Conservation (phyloP, 2,329 filamentous ascomycete species). For the Dactylellina cionopaga region DNA sequence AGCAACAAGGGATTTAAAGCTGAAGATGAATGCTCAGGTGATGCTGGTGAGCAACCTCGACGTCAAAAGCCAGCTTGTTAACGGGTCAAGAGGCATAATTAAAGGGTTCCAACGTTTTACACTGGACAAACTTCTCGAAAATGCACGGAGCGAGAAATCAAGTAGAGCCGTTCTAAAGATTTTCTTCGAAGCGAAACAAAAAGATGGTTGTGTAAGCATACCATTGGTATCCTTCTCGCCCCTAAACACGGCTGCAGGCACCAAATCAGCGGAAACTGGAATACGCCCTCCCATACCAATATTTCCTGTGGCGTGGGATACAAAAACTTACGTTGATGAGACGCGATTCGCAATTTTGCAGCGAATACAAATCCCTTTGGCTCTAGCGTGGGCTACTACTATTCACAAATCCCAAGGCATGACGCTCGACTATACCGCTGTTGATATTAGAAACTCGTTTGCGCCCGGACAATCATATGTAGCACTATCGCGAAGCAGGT, state of each 20-base stretch:
- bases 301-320: slow-evolving; percentile 43
- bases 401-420: slow-evolving; percentile 73
- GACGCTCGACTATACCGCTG: slow-evolving; percentile 69
- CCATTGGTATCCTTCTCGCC: slow-evolving; percentile 53
- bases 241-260: slow-evolving; percentile 1
- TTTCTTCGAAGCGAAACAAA: slow-evolving; percentile 47
- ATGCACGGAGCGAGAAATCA: slow-evolving; percentile 31
- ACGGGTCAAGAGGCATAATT: slow-evolving; percentile 65
- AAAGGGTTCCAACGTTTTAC: slow-evolving; percentile 62
- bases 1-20: slow-evolving; percentile 58
- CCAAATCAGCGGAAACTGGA: neutral
- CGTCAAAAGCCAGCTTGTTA: slow-evolving; percentile 62
- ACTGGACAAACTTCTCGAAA: slow-evolving; percentile 56
- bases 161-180: slow-evolving; percentile 23
- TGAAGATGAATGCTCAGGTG: slow-evolving; percentile 67
- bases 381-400: slow-evolving; percentile 71
- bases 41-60: slow-evolving; percentile 67
- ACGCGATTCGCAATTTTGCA: slow-evolving; percentile 60
- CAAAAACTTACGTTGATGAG: slow-evolving; percentile 34
- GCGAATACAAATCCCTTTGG: slow-evolving; percentile 71
- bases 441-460: slow-evolving; percentile 67
- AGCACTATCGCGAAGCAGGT: slow-evolving; percentile 69
- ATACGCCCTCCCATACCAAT: slow-evolving; percentile 29
- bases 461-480: slow-evolving; percentile 72
- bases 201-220: slow-evolving; percentile 39